Conservation (phyloP, 192 early-diverging fungal genomes). For the Coemansia sp. region DNA sequence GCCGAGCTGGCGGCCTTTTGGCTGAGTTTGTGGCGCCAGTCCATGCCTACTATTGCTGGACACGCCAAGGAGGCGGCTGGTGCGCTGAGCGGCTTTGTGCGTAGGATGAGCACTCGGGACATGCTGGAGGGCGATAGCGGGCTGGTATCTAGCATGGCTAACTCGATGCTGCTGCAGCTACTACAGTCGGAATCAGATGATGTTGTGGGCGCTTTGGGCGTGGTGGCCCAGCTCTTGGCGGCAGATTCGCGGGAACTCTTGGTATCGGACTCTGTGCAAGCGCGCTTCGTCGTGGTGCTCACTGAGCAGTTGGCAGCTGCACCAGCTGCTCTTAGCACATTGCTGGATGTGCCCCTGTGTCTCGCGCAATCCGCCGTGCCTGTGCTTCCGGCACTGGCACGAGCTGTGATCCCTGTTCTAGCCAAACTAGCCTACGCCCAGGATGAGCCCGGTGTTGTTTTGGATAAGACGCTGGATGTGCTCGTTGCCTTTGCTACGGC, state of each 20-base stretch:
- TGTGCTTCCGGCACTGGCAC: constrained; percentile 7
- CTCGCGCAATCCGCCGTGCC: neutral
- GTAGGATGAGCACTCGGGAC: neutral
- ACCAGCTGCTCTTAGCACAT: no score
- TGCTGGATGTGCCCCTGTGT: neutral
- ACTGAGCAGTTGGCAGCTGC: neutral
- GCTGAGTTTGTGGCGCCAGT: constrained; percentile 31
- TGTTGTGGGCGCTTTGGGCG: neutral
- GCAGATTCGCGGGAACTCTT: neutral
- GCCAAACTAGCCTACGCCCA: constrained; percentile 5
- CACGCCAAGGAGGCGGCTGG: neutral
- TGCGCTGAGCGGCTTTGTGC: constrained; percentile 8
- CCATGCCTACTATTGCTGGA: neutral
- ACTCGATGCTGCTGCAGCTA: constrained; percentile 9
- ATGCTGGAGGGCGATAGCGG: neutral
- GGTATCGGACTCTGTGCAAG: constrained; percentile 1
- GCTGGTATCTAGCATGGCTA: constrained; percentile 1
- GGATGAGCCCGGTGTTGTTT: neutral
- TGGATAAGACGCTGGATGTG: neutral
- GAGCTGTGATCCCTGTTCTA: constrained; percentile 12
- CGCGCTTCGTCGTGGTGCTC: constrained; percentile 1
- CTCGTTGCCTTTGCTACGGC: constrained; percentile 17
- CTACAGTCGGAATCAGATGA: neutral
- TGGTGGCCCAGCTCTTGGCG: constrained; percentile 8
- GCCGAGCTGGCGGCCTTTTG: constrained; percentile 15